Evolutionary conservation across 2,329 filamentous ascomycete genomes (phyloP).

Genomic region (Aschersonia sp.): DNA sequence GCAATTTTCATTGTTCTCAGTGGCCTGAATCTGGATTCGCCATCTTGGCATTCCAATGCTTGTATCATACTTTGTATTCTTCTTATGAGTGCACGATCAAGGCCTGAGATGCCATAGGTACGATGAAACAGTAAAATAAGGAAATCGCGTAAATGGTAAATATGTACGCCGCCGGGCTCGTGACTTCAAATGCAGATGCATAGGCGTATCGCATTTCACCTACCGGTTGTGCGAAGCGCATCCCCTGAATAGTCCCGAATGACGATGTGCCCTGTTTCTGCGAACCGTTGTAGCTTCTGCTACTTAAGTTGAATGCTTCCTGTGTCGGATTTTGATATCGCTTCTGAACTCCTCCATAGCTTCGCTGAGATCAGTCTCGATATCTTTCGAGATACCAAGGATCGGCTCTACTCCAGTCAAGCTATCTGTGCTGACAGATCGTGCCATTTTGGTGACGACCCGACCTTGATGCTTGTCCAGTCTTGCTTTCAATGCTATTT

Average conservation of each 20-base stretch:
- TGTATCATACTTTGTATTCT: no score
- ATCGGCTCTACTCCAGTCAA: constrained; percentile 44
- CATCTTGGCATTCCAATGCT: no score
- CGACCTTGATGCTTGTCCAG: constrained; percentile 42
- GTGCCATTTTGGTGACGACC: constrained; percentile 29
- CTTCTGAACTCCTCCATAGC: constrained; percentile 59
- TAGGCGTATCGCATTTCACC: no score
- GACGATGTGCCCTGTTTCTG: neutral
- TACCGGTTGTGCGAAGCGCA: no score
- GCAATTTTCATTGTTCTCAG: neutral
- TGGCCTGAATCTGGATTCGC: neutral
- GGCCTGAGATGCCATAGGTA: no score
- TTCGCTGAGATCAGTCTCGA: constrained; percentile 60
- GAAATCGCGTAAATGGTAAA: no score
- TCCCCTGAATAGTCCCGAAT: neutral
- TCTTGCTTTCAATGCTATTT: constrained; percentile 38
- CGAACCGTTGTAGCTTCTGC: neutral
- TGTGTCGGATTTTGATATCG: constrained; percentile 47
- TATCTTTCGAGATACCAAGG: constrained; percentile 67
- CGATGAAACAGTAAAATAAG: no score
- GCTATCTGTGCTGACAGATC: constrained; percentile 43
- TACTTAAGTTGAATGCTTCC: constrained; percentile 10
- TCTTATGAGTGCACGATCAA: no score
- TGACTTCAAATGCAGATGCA: neutral
- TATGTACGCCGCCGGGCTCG: no score